Evolutionary conservation across 495 filamentous ascomycete genomes (phyloP).

Genomic region (Lasiosphaeria ovina): DNA sequence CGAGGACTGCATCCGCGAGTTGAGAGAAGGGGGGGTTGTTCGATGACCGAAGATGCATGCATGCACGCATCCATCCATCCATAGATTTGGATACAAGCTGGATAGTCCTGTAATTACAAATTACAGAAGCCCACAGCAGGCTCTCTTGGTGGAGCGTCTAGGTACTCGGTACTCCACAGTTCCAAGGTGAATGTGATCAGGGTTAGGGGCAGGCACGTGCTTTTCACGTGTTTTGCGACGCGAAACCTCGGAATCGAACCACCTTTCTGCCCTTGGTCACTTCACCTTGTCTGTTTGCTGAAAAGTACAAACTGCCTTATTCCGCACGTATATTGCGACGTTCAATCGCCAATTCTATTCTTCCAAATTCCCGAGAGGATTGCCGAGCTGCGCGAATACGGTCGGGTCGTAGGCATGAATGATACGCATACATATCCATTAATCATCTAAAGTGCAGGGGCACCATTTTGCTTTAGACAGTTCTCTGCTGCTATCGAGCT

Average conservation of each 20-base stretch:
- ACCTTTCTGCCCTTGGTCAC: neutral
- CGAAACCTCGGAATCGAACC: neutral
- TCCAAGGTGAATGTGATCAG: conserved; percentile 4
- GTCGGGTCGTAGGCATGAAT: too few species aligned
- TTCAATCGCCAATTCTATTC: too few species aligned
- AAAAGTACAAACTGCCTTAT: neutral
- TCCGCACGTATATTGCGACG: too few species aligned
- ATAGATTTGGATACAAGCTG: neutral
- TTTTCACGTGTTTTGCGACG: neutral
- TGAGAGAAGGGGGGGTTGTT: conserved; percentile 69
- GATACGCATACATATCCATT: too few species aligned
- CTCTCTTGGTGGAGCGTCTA: too few species aligned
- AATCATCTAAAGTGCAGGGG: too few species aligned
- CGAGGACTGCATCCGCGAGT: conserved; percentile 55
- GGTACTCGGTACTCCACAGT: too few species aligned
- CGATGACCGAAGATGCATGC: conserved; percentile 40
- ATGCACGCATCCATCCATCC: neutral
- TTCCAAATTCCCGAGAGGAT: too few species aligned
- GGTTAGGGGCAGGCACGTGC: conserved; percentile 17
- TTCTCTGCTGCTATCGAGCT: too few species aligned
- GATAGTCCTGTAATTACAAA: neutral
- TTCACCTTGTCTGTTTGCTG: neutral
- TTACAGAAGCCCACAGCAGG: neutral
- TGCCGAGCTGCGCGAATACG: too few species aligned
- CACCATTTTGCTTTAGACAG: too few species aligned